phyloP scores from a whole-genome alignment of 352 stramenopile genomes.

The Chrysophaeum taylorii region DNA sequence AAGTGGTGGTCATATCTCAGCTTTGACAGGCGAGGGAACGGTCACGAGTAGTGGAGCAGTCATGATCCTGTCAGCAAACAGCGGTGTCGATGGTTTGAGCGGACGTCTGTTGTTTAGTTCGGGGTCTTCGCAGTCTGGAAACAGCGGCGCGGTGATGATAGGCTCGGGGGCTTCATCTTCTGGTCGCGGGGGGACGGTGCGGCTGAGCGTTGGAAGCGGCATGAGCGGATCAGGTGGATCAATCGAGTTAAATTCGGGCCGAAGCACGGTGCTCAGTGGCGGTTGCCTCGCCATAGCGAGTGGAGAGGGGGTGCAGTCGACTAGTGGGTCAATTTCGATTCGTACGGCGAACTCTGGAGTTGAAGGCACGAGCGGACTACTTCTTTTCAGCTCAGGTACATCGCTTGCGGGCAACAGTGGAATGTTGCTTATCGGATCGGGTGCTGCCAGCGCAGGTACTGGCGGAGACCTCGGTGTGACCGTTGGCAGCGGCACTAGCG shows the following conservation, averaged over 20 bases:
- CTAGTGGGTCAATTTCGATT: neutral
- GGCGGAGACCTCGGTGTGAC: constrained; percentile 21
- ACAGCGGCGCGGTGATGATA: constrained; percentile 56
- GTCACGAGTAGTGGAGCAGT: neutral
- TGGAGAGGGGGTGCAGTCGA: neutral
- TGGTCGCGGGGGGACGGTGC: constrained; percentile 53
- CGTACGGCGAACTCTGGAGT: neutral
- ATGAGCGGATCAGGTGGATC: neutral
- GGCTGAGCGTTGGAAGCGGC: constrained; percentile 24
- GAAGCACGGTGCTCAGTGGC: neutral
- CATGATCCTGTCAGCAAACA: neutral
- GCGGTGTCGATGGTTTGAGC: constrained; percentile 29
- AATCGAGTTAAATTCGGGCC: neutral
- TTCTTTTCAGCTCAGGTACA: constrained; percentile 25
- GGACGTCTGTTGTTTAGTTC: constrained; percentile 32
- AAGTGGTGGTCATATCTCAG: constrained; percentile 9
- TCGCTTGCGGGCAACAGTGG: constrained; percentile 20
- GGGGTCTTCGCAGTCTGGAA: constrained; percentile 37
- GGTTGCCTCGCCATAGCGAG: neutral
- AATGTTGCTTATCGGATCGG: constrained; percentile 21
- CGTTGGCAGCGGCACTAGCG: constrained; percentile 22
- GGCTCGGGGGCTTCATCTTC: constrained; percentile 45
- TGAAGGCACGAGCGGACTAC: neutral
- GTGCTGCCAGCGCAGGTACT: constrained; percentile 13
- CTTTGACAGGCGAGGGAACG: neutral